phyloP scores from a whole-genome alignment of 225 moss, liverwort and hornwort genomes.

The Anthoceros angustus region DNA sequence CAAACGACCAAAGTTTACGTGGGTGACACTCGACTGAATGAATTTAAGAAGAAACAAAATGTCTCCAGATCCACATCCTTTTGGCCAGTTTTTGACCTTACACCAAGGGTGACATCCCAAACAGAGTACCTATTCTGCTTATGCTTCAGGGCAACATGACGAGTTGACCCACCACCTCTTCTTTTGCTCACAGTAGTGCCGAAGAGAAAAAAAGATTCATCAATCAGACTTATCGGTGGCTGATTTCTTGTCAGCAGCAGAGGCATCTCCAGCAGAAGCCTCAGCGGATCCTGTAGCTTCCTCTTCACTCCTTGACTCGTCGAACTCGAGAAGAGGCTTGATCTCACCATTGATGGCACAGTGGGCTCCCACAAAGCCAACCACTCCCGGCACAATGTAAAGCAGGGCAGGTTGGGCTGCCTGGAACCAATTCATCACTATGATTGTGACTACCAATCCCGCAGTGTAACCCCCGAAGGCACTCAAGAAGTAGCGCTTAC shows the following conservation, averaged over 20 bases:
- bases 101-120: too few relatives aligned
- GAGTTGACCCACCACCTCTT: too few relatives aligned
- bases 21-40: too few relatives aligned
- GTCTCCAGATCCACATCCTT: too few relatives aligned
- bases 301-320: neutral
- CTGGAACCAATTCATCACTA: slow-evolving; percentile 99
- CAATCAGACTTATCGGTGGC: neutral
- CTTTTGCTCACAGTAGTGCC: too few relatives aligned
- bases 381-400: slow-evolving; percentile 91
- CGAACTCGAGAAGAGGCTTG: slow-evolving; percentile 25
- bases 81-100: too few relatives aligned
- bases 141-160: too few relatives aligned
- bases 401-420: slow-evolving; percentile 98
- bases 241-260: neutral
- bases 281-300: neutral
- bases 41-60: too few relatives aligned
- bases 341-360: slow-evolving; percentile 76
- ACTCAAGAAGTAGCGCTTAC: slow-evolving; percentile 84
- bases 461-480: slow-evolving; percentile 92
- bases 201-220: neutral
- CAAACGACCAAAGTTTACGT: too few relatives aligned
- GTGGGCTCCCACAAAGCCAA: slow-evolving; percentile 87
- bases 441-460: slow-evolving; percentile 72
- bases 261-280: neutral
- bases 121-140: too few relatives aligned